These are phyloP conservation scores for Actinomortierella ambigua DNA, from an alignment of 371 early-diverging fungal genomes.

Conservation along the genomic window DNA sequence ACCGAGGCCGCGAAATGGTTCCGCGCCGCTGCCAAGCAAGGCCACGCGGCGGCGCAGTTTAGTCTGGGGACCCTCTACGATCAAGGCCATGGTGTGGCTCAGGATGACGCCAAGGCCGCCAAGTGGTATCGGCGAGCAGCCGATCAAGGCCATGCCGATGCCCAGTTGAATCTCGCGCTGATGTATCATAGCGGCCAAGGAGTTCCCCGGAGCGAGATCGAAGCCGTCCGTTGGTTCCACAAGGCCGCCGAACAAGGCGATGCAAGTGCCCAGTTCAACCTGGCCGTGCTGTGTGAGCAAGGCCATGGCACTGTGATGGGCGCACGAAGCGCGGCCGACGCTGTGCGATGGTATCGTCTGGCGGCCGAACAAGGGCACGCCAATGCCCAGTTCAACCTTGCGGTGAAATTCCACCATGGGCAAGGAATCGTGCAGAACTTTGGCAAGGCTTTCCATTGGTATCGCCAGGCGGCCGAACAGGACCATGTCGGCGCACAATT, in stretches of 20 bases:
- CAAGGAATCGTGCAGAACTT: constrained; percentile 63
- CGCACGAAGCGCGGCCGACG: too few relatives aligned
- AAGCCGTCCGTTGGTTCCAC: constrained; percentile 72
- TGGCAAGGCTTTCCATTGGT: constrained; percentile 56
- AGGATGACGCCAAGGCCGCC: constrained; percentile 69
- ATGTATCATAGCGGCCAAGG: constrained; percentile 87
- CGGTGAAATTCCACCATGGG: constrained; percentile 85
- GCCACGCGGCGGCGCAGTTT: constrained; percentile 84
- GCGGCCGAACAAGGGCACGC: constrained; percentile 83
- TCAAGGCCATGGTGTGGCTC: constrained; percentile 77
- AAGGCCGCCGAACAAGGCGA: constrained; percentile 76
- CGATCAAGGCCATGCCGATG: constrained; percentile 60
- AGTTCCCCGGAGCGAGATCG: constrained; percentile 60
- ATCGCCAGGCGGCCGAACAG: constrained; percentile 51
- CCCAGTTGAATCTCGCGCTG: constrained; percentile 71
- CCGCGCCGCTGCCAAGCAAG: constrained; percentile 72
- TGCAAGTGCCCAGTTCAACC: constrained; percentile 77
- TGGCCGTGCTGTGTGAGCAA: too few relatives aligned
- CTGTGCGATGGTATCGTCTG: constrained; percentile 70
- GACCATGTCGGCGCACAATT: constrained; percentile 47
- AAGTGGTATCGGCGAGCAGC: constrained; percentile 78
- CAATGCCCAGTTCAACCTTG: constrained; percentile 85
- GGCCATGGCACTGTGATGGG: too few relatives aligned
- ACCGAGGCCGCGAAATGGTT: constrained; percentile 80
- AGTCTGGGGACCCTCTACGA: constrained; percentile 80